Base-by-base conservation (phyloP, 139 green algal species). In the Eudorina sp. region DNA sequence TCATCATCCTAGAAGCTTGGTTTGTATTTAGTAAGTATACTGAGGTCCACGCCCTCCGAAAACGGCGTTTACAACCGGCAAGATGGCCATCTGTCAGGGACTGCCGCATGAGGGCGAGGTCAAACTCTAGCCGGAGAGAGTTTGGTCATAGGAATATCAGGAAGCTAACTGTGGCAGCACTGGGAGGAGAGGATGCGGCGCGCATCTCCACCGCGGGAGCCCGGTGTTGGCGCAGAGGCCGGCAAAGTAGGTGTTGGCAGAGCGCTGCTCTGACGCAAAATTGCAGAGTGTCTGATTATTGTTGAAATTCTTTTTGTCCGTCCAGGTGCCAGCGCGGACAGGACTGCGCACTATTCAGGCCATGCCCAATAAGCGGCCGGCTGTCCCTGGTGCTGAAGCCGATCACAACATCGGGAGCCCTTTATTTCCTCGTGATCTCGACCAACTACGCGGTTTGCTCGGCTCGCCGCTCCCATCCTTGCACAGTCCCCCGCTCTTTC, bases 401-500 rank as follows among this genome's bases (percentile, higher is more conserved):
- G 75, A 83, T 13, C 40, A 78, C 70, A 36, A 36, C 40, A 3
- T 36, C 3, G 75, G 75, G 18, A 68, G 75, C 18, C 75, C 75
- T 48, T 51, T 68, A 16, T 83, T 83, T 21, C 2, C 48, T 34
- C 75, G 51, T 7, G 75, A 83, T 43, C 25, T 41, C n/a, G 75
- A 83, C 36, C 48, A 38, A 6, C n/a, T 68, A 21, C 75, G 75
- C 19, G 8, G 21, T 18, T 27, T 69, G 31, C 75, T 83, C 14
- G 75, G 48, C 48, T 68, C 75, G 48, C 75, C 75, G 8, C 43
- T 81, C 9, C 73, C 73, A 29, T 29, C 73, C 3, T 41, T 81
- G 29, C 46, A 81, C 25, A 81, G 73, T 31, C 73, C 73, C 3
- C 75, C 48, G 36, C 48, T 83, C 19, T 83, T 69, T 48, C 75